phyloP scores from a whole-genome alignment of 306 rosid genomes.

The Lupinus albus region DNA sequence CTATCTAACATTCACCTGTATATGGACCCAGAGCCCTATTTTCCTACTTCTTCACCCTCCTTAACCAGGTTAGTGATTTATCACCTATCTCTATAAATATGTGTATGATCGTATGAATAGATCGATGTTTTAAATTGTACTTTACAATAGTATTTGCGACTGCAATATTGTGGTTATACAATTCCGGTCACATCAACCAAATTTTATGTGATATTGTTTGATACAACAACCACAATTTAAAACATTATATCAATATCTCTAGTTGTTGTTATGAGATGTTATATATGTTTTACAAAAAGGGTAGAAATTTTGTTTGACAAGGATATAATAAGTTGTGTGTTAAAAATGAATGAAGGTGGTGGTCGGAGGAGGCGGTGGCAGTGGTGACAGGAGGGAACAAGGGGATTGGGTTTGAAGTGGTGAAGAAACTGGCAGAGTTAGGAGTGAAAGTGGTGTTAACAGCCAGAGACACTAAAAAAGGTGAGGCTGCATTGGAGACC shows the following conservation, averaged over 20 bases:
- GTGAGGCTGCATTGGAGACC: slow-evolving; percentile 52
- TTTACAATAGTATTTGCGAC: too few relatives aligned
- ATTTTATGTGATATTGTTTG: too few relatives aligned
- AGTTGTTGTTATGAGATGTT: too few relatives aligned
- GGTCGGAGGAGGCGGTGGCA: slow-evolving; percentile 75
- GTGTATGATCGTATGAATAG: too few relatives aligned
- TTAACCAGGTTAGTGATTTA: slow-evolving; percentile 31
- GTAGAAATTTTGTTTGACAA: too few relatives aligned
- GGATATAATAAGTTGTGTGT: neutral
- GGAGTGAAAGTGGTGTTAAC: slow-evolving; percentile 74
- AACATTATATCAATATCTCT: too few relatives aligned
- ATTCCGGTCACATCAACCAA: too few relatives aligned
- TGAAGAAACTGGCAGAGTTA: slow-evolving; percentile 61
- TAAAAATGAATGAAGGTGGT: slow-evolving; percentile 60
- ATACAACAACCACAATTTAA: too few relatives aligned
- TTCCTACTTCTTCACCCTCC: slow-evolving; percentile 40
- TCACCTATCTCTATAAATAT: neutral
- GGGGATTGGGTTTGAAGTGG: slow-evolving; percentile 86
- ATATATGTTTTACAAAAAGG: too few relatives aligned
- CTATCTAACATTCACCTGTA: neutral
- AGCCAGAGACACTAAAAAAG: slow-evolving; percentile 64
- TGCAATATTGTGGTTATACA: too few relatives aligned
- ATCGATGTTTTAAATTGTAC: too few relatives aligned
- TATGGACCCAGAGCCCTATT: slow-evolving; percentile 45
- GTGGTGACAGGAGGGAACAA: slow-evolving; percentile 89